Evolutionary conservation across 176 grass and related monocot species (phyloP).

Genomic region (Secale cereale): DNA sequence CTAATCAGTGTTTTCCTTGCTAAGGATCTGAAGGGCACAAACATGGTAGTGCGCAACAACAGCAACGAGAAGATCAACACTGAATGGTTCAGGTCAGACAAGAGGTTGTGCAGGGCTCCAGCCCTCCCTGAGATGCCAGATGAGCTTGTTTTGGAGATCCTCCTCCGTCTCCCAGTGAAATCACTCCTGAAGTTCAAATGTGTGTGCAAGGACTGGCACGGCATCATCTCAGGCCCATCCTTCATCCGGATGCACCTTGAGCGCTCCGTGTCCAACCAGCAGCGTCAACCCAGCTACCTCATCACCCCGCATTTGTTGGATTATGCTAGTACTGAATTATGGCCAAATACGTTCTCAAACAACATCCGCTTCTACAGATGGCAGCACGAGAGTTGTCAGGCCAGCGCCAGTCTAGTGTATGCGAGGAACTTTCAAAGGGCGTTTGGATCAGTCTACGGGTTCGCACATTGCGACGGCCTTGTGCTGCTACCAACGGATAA

Average conservation of each 20-base stretch:
- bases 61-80: no score
- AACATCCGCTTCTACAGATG: background rate
- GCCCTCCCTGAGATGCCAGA: background rate
- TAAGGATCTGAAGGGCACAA: no score
- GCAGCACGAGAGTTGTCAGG: background rate
- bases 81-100: background rate
- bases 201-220: background rate
- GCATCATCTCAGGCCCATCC: background rate
- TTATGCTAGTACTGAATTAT: background rate
- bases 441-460: background rate
- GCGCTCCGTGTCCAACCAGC: background rate
- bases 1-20: no score
- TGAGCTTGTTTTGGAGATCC: background rate
- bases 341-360: background rate
- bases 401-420: background rate
- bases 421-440: background rate
- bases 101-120: background rate
- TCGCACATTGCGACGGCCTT: background rate
- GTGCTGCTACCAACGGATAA: background rate
- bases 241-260: background rate
- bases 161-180: background rate
- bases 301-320: background rate
- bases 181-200: background rate
- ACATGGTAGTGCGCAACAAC: no score
- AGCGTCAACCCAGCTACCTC: background rate